Evolutionary conservation across 768 basidiomycete genomes (phyloP), one percentile per base, ranked within the genome.

Genomic region (Fistulinella prunicolor): DNA sequence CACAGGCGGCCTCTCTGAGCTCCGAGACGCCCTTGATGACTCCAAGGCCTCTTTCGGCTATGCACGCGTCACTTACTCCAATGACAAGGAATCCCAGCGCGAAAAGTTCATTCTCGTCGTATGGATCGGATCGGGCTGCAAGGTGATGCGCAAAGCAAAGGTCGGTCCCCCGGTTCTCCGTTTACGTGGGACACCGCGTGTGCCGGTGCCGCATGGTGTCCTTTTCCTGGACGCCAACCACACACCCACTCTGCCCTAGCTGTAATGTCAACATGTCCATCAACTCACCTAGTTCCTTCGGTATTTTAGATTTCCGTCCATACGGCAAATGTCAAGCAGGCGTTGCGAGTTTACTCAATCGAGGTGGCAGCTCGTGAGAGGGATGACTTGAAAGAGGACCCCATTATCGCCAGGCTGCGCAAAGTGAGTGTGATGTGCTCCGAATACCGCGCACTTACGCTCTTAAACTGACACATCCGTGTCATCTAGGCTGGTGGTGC

Each of bases 131-230:
- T 72, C 79, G 17, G 68, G 72, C 35, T 89, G 90, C 70, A 93
- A 91, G 72, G 78, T 94, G 54, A 92, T 95, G 93, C 79, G 94
- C 52, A 87, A 85, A 72, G 94, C 86, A 36, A 94, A 92, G 83
- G 89, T 89, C 48, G 55, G 78, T 68, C 32, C 32, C 14, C 39
- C 39, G 28, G 23, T 35, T 50, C 58, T 42, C 26, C 40, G 34
- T 42, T 54, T 55, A 59, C 57, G 59, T 61, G 38, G 40, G 2
- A 36, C 38, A 38, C 47, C 41, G 53, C 51, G 29, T 57, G 57
- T 41, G 47, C 38, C 39, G 50, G 39, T 26, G 46, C 46, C 23
- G 17, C 29, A 46, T 54, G 47, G 38, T 48, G 38, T 32, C 23
- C 24, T 47, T 52, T 24, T 35, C 24, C 52, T 34, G 42, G 40